A percentile compares a stretch with the other conserved stretches of the same genome.
Evolutionary conservation across 129 eudicot species (phyloP).

Genomic region (Dittrichia graveolens): DNA sequence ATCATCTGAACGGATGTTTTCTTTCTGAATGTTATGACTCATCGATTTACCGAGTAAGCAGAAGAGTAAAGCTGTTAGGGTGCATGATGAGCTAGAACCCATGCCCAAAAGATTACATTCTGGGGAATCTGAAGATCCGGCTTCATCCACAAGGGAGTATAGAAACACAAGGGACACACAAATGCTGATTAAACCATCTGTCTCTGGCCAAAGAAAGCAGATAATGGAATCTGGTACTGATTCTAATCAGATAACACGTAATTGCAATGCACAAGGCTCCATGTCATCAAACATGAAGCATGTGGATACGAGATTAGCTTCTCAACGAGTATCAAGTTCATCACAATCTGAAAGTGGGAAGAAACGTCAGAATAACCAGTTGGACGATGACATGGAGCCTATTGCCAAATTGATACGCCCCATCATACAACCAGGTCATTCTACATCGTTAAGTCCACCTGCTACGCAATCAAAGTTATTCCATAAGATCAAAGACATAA

Average conservation of each 20-base stretch:
- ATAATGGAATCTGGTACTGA: too few species aligned
- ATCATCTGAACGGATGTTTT: neutral
- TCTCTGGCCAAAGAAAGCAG: too few species aligned
- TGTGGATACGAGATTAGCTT: too few species aligned
- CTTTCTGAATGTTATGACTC: conserved; percentile 18
- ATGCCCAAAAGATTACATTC: conserved; percentile 34
- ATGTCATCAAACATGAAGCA: conserved; percentile 14
- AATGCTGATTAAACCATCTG: too few species aligned
- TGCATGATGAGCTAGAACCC: conserved; percentile 29
- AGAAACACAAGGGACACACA: conserved; percentile 19
- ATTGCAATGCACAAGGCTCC: conserved; percentile 31
- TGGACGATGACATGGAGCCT: conserved; percentile 23
- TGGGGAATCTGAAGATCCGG: conserved; percentile 33
- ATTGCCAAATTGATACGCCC: conserved; percentile 29
- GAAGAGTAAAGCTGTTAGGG: conserved; percentile 32
- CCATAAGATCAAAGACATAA: conserved; percentile 46
- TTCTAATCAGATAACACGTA: conserved; percentile 1
- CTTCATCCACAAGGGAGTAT: conserved; percentile 37
- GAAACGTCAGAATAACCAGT: conserved; percentile 26
- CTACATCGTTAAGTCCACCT: conserved; percentile 12
- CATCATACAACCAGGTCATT: conserved; percentile 10
- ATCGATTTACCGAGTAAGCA: neutral
- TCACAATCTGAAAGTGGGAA: neutral
- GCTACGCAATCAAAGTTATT: neutral
- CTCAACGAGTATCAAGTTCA: too few species aligned